Conservation (phyloP, 176 grass and related monocot genomes). For the Melocanna baccifera region DNA sequence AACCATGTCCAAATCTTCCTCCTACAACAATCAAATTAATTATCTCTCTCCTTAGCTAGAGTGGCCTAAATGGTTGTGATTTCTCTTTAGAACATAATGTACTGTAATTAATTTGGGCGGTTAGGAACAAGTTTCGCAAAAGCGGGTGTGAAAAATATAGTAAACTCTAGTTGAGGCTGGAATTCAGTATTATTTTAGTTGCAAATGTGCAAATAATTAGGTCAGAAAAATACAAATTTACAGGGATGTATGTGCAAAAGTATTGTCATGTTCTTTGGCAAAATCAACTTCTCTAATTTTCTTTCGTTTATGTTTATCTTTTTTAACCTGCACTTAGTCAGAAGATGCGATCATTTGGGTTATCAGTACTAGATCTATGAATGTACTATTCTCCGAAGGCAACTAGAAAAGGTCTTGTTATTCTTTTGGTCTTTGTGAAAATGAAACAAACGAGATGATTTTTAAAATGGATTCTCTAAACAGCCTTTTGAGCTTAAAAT, state of each 20-base stretch:
- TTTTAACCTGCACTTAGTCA: too few species aligned
- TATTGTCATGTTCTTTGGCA: background rate
- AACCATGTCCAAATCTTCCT: background rate
- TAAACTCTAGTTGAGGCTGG: background rate
- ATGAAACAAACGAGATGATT: too few species aligned
- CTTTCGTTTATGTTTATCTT: too few species aligned
- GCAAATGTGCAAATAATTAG: background rate
- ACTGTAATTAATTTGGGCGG: background rate
- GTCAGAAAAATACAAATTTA: background rate
- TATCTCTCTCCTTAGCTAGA: background rate
- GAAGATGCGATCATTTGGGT: too few species aligned
- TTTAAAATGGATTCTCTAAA: too few species aligned
- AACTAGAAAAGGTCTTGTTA: too few species aligned
- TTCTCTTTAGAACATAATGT: background rate
- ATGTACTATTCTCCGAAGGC: too few species aligned
- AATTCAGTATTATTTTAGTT: background rate
- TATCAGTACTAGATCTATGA: too few species aligned
- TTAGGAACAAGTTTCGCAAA: background rate
- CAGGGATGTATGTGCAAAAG: background rate
- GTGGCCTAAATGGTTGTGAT: background rate
- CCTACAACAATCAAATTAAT: background rate
- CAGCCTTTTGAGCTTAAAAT: too few species aligned
- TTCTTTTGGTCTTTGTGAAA: too few species aligned
- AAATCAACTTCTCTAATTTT: too few species aligned
- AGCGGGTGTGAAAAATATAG: background rate